A percentile compares a stretch with the other conserved stretches of the same genome.
phyloP scores from a whole-genome alignment of 2,329 filamentous ascomycete species.

The Trichoderma afroharzianum region DNA sequence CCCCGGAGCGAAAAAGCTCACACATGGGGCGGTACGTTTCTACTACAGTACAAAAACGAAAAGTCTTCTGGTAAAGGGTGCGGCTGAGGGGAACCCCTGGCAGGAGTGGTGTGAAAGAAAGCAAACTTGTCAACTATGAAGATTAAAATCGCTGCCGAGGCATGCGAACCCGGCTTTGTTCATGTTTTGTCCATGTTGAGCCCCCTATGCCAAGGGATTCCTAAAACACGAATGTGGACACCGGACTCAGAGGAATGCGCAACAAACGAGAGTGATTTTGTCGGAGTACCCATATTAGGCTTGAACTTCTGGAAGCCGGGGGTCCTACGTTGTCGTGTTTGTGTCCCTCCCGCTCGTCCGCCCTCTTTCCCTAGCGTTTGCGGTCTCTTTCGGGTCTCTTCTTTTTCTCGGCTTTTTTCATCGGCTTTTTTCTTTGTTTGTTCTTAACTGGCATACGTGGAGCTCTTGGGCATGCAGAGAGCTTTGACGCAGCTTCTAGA shows the following conservation, averaged over 20 bases:
- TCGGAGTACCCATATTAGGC: not conserved
- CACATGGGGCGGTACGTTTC: not conserved
- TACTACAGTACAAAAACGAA: not conserved
- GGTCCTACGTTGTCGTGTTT: not conserved
- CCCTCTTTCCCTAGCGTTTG: not conserved
- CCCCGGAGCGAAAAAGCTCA: not conserved
- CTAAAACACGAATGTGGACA: conserved; percentile 9
- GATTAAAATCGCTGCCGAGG: not conserved
- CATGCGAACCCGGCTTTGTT: not conserved
- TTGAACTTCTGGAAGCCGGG: not conserved
- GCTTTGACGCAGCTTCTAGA: conserved; percentile 6
- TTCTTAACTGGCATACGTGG: not conserved
- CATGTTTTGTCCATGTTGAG: not conserved
- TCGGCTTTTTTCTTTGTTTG: not conserved
- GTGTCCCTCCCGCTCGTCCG: not conserved
- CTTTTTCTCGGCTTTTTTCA: not conserved
- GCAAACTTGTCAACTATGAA: not conserved
- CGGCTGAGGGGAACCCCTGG: not conserved
- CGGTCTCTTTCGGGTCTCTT: not conserved
- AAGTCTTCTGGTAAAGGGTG: not conserved
- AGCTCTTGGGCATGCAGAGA: not conserved
- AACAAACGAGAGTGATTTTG: not conserved
- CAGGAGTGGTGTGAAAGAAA: not conserved
- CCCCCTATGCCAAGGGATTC: not conserved
- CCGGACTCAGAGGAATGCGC: not conserved